Conservation (phyloP, 495 filamentous ascomycete genomes). For the Aspergillus sparsus region DNA sequence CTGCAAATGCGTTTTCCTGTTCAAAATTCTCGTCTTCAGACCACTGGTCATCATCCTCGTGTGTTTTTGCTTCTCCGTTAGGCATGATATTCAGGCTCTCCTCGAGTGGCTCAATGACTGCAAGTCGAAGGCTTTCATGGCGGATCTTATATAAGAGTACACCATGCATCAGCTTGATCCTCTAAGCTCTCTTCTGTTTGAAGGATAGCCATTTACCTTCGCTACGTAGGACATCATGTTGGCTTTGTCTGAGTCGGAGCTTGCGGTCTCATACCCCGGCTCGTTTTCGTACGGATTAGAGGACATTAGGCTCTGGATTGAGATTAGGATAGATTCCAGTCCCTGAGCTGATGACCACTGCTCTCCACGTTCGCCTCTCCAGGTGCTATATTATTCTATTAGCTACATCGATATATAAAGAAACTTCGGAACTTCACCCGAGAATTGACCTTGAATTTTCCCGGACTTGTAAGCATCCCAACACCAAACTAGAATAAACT, state of each 20-base stretch:
- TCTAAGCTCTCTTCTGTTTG: background rate
- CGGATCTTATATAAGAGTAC: constrained; percentile 60
- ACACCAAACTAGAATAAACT: background rate
- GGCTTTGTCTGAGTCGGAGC: constrained; percentile 66
- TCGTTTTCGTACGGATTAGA: constrained; percentile 95
- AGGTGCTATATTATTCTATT: constrained; percentile 66
- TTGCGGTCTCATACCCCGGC: constrained; percentile 83
- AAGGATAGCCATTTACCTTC: constrained; percentile 60
- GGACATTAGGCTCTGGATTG: constrained; percentile 95
- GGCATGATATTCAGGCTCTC: constrained; percentile 66
- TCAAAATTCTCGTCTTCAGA: constrained; percentile 10
- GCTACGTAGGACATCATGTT: constrained; percentile 77
- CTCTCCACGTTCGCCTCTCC: constrained; percentile 85
- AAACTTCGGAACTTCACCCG: constrained; percentile 55
- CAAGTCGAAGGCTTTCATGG: constrained; percentile 85
- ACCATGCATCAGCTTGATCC: background rate
- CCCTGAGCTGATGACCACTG: constrained; percentile 97
- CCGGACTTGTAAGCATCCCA: constrained; percentile 20
- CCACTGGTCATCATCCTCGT: constrained; percentile 46
- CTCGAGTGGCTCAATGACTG: constrained; percentile 84
- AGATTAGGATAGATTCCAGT: constrained; percentile 89
- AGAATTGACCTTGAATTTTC: constrained; percentile 71
- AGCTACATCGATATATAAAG: constrained; percentile 9
- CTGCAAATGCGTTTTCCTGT: constrained; percentile 76
- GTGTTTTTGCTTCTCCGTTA: constrained; percentile 45